A percentile compares a stretch with the other conserved stretches of the same genome.
Evolutionary conservation across 2,329 filamentous ascomycete species (phyloP).

Genomic region (Ascochyta pisi): DNA sequence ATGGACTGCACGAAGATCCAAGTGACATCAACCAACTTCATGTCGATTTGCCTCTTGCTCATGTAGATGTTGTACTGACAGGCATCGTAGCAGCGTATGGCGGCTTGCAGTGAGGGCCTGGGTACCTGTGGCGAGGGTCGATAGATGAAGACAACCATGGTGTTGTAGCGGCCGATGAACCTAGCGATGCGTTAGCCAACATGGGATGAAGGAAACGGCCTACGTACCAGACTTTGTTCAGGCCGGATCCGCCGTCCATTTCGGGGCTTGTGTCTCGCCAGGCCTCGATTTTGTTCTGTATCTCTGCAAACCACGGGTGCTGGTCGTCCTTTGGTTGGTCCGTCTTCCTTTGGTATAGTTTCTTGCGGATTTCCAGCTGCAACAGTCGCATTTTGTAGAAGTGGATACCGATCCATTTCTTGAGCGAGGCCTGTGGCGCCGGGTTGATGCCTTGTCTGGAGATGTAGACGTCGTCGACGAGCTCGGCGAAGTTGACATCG

Average conservation of each 20-base stretch:
- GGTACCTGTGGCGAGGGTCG: slow-evolving; percentile 92
- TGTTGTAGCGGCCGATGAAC: slow-evolving; percentile 76
- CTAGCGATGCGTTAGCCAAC: slow-evolving; percentile 43
- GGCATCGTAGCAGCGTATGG: slow-evolving; percentile 81
- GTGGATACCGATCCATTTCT: slow-evolving; percentile 89
- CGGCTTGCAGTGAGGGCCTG: slow-evolving; percentile 79
- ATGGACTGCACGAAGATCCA: slow-evolving; percentile 92
- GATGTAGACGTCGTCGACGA: slow-evolving; percentile 83
- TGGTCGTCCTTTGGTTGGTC: slow-evolving; percentile 77
- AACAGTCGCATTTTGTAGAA: slow-evolving; percentile 90
- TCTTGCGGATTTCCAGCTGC: slow-evolving; percentile 86
- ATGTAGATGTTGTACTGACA: slow-evolving; percentile 82
- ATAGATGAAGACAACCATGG: slow-evolving; percentile 86
- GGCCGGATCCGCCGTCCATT: slow-evolving; percentile 69
- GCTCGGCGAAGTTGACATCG: slow-evolving; percentile 84
- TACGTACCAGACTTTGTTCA: slow-evolving; percentile 81
- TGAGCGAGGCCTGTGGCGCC: slow-evolving; percentile 73
- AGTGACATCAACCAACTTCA: slow-evolving; percentile 79
- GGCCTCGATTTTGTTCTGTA: slow-evolving; percentile 77
- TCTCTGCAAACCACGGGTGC: slow-evolving; percentile 85
- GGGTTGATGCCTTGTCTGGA: slow-evolving; percentile 75
- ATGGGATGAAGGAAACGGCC: background rate
- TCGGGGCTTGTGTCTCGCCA: slow-evolving; percentile 82
- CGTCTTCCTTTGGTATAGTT: slow-evolving; percentile 84
- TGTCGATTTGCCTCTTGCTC: slow-evolving; percentile 79